Conservation (phyloP, 257 asterid species). For the Avicennia marina region DNA sequence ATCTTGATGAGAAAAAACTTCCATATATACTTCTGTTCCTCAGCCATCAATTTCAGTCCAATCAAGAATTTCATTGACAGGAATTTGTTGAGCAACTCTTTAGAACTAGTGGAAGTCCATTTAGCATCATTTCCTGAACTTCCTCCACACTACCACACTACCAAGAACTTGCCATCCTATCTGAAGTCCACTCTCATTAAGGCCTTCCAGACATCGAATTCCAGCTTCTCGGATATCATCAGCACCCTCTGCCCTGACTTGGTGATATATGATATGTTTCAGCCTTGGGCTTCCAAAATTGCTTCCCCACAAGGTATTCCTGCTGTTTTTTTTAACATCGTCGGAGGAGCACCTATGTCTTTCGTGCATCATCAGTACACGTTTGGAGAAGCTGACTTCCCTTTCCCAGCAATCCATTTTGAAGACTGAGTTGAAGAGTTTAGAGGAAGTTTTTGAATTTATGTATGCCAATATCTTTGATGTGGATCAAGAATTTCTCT, state of each 20-base stretch:
- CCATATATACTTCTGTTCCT: constrained; percentile 27
- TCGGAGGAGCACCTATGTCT: constrained; percentile 14
- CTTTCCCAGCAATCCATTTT: constrained; percentile 22
- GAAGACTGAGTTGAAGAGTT: constrained; percentile 18
- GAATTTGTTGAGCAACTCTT: background rate
- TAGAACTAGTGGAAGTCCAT: constrained; percentile 25
- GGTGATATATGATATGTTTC: constrained; percentile 30
- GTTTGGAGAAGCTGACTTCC: constrained; percentile 8
- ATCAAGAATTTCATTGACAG: constrained; percentile 21
- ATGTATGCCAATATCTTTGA: constrained; percentile 8
- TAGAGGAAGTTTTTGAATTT: background rate
- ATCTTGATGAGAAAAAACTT: constrained; percentile 20
- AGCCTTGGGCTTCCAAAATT: constrained; percentile 34
- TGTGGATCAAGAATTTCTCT: constrained; percentile 21
- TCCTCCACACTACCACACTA: constrained; percentile 38
- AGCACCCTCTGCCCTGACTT: constrained; percentile 20
- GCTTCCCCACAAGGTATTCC: constrained; percentile 27
- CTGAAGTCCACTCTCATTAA: constrained; percentile 19
- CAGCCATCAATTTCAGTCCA: constrained; percentile 31
- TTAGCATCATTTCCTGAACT: constrained; percentile 23
- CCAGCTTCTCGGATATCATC: constrained; percentile 25
- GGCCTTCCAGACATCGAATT: constrained; percentile 19
- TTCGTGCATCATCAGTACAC: constrained; percentile 21
- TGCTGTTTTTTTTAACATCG: constrained; percentile 24
- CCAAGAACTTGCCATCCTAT: constrained; percentile 32